Evolutionary conservation across 805 yeast species (phyloP).

Genomic region (Hanseniaspora opuntiae): DNA sequence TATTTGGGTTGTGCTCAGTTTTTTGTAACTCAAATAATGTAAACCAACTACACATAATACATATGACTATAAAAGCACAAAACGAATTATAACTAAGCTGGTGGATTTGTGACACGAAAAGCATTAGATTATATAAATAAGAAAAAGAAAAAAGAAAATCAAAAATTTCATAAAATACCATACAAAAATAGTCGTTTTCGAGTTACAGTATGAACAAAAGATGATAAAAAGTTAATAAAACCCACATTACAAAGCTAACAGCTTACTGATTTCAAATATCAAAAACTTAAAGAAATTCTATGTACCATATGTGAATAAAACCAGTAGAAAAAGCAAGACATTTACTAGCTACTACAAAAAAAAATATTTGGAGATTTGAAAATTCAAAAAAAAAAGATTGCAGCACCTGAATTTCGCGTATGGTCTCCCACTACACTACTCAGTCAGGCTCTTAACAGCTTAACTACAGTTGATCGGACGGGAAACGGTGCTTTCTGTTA

Average conservation of each 20-base stretch:
- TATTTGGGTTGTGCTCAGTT: not conserved
- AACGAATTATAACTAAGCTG: not conserved
- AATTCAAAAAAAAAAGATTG: conserved; percentile 28
- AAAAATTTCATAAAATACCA: not conserved
- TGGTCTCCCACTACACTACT: conserved; percentile 48
- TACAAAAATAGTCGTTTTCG: not conserved
- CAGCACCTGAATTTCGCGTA: conserved; percentile 46
- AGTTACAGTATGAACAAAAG: not conserved
- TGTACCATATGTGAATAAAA: not conserved
- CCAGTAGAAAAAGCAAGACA: not conserved
- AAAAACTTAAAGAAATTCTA: not conserved
- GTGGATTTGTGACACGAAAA: not conserved
- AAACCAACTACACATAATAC: too few species aligned
- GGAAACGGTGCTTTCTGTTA: conserved; percentile 48
- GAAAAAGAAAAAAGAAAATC: not conserved
- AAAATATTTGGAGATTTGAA: not conserved
- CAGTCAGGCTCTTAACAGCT: conserved; percentile 46
- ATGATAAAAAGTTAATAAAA: not conserved
- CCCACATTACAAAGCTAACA: not conserved
- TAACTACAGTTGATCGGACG: conserved; percentile 50
- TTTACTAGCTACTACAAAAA: not conserved
- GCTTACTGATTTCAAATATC: not conserved
- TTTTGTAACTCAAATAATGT: not conserved
- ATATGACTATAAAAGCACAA: too few species aligned
- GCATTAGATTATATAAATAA: not conserved